Evolutionary conservation across 805 yeast genomes (phyloP), one percentile per base, ranked within the genome.

Genomic region (Wickerhamomyces subpelliculosus): DNA sequence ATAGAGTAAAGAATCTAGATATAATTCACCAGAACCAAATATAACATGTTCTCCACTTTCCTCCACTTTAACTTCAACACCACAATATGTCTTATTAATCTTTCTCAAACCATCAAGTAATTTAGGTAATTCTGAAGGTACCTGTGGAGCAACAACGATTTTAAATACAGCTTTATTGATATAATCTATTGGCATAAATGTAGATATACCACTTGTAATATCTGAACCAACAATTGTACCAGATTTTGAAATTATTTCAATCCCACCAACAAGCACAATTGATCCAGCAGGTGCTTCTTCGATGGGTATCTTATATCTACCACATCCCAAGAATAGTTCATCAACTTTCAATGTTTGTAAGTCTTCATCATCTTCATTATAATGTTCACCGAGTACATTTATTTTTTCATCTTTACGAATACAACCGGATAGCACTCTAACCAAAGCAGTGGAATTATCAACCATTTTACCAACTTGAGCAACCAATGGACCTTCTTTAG

Each of bases 21-120:
- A 86, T 14, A 90, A 50, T 53, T 93, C 97, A 7, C 98, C 98
- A 9, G 86, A 75, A 0, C 93, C 96, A 21, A 79, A 52, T 0
- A 93, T 56, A 1, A 79, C 78, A 54, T 83, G 86, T 49, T 88
- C 97, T 2, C 97, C 96, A 36, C 89, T 82, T 47, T 85, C 95
- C 55, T 87, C 96, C 1, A 83, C 86, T 45, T 72, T 76, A n/a
- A 84, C 64, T 17, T 70, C 70, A 27, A 78, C 67, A 4, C 88
- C 81, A 9, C 82, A 70, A 52, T 85, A 89, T 1, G 80, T 64
- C 46, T 72, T 74, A 48, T 72, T 72, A 22, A 84, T 61, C 39
- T 68, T 73, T 41, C 82, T 68, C 34, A 93, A 61, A 0, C 87
- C 89, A n/a, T 75, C 78, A 12, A 80, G 63, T 47, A 93, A 64